Base-by-base conservation (phyloP, 192 early-diverging fungal genomes). In the Neocallimastix lanati region DNA sequence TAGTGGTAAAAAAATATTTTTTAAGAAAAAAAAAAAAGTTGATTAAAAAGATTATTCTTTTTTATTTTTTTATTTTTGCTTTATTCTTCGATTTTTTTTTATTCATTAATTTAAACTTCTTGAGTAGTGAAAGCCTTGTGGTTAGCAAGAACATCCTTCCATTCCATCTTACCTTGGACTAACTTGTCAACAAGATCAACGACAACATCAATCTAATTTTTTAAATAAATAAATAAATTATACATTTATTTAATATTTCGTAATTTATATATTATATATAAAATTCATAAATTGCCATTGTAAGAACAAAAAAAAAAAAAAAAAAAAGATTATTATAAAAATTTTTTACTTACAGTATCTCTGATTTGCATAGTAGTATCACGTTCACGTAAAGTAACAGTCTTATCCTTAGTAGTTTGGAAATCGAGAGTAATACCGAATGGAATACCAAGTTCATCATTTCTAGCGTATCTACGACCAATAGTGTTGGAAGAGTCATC, bases 401-500 rank as follows among this genome's bases (percentile, higher is more conserved):
- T 96, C 78, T 87, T 80, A 83, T 99, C 98, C 83, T 96, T 87
- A 58, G 91, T 91, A n/a, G 96, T 94, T 82, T 97, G 93, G 92
- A 99, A 98, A 86, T 99, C 98, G 35, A 99, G 92, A 16, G 98
- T 99, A 83, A 99, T 89, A 30, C 92, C 96, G 85, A 96, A 99
- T 37, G 96, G 96, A 50, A 93, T 99, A 80, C 98, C 98, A 30
- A 99, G 84, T 85, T 99, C 96, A 84, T 99, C 98, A 84, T 97
- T 98, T 81, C 98, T 93, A 4, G 96, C 90, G 86, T 99, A 99
- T 81, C 98, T 92, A 79, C 92, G 91, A 80, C 98, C 98, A 82
- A 99, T 98, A 28, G 93, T 91, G 2, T 91, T 90, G n/a, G 87
- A 87, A 77, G 93, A 93, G 81, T 94, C 94, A 83, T 99, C 98